phyloP scores from a whole-genome alignment of 768 basidiomycete genomes.

The Dictyophora rubrovolvata region DNA sequence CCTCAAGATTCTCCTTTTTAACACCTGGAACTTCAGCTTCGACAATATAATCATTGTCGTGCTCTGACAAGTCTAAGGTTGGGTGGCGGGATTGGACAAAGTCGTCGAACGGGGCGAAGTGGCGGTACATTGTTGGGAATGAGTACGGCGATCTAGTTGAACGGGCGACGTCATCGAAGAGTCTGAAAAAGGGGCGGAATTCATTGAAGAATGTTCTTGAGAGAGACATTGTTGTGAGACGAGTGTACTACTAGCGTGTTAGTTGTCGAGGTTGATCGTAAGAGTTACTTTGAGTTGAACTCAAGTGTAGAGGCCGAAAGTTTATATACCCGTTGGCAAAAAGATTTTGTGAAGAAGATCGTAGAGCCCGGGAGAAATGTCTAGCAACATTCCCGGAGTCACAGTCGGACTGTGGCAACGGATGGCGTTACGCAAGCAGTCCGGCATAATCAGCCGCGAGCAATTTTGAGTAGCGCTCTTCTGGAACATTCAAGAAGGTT shows the following conservation, averaged over 20 bases:
- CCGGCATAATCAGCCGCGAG: too few relatives aligned
- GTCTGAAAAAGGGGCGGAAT: constrained; percentile 63
- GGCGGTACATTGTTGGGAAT: neutral
- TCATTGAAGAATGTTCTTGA: constrained; percentile 56
- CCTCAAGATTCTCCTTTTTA: constrained; percentile 64
- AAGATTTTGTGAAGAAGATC: neutral
- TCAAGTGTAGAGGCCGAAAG: neutral
- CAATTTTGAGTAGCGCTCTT: too few relatives aligned
- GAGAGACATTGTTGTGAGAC: constrained; percentile 44
- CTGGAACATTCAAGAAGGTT: too few relatives aligned
- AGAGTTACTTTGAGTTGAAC: neutral
- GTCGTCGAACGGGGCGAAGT: constrained; percentile 41
- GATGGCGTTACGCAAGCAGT: too few relatives aligned
- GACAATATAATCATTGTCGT: constrained; percentile 52
- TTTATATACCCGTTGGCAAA: neutral
- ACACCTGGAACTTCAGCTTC: constrained; percentile 75
- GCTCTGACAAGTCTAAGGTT: constrained; percentile 59
- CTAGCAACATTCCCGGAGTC: neutral
- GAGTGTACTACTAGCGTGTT: neutral
- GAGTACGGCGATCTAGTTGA: constrained; percentile 11
- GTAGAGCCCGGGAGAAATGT: neutral
- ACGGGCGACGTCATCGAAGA: constrained; percentile 51
- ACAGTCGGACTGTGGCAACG: too few relatives aligned
- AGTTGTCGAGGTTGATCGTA: neutral
- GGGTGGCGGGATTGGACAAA: constrained; percentile 24